Evolutionary conservation across 768 basidiomycete genomes (phyloP), one percentile per base, ranked within the genome.

Genomic region (Mycena epipterygia): DNA sequence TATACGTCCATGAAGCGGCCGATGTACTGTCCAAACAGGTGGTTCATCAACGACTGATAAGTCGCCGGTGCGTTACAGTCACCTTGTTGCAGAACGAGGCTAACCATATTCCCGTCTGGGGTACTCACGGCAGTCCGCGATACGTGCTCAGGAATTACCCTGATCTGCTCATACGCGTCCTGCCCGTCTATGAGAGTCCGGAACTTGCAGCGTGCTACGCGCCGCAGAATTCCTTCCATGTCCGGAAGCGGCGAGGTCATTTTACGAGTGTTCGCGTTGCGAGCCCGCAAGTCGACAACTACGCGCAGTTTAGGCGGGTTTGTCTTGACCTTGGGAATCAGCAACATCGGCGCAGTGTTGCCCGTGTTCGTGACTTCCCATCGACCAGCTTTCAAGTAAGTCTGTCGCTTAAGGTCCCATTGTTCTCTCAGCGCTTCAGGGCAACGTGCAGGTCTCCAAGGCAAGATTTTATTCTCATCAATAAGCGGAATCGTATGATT

Each of bases 401-500:
- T 29, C 16, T 29, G 25, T 13, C 49, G 25, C 14, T 51, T 51
- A 6, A 29, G 25, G 27, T 51, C 27, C 49, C 49, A 51, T 17
- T 29, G 49, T 6, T 11, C 49, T 29, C 29, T 25, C 51, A 76
- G n/a, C 11, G 71, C 27, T 51, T 71, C 73, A 0, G 76, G 78
- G 42, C 76, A 77, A 9, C 72, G 6, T 5, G 76, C 76, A 16
- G 76, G 76, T 23, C 73, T 52, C 73, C 76, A 79, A 3, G 74
- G 42, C 44, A 78, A 78, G 2, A 67, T 56, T n/a, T 76, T 76
- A 3, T 66, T 30, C 27, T 73, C 68, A 53, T 79, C 76, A 23
- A 78, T 76, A 14, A 79, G 37, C 3, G 73, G 78, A 2, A 78
- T 78, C 0, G 55, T 59, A 29, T 78, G 78, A 29, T 79, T 79